phyloP scores from a whole-genome alignment of 345 rosid species.

The Linum usitatissimum region DNA sequence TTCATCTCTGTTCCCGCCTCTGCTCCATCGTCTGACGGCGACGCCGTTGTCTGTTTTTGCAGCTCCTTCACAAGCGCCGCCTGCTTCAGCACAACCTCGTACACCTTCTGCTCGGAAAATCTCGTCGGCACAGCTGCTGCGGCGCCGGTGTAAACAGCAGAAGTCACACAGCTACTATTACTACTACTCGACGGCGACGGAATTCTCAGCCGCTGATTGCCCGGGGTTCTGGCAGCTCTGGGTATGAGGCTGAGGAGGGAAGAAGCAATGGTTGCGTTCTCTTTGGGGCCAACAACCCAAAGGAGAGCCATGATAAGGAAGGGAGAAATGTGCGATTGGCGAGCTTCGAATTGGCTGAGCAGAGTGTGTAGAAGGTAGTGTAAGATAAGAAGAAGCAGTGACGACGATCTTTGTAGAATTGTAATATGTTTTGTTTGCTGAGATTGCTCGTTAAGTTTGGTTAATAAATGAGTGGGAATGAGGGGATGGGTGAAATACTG shows the following conservation, averaged over 20 bases:
- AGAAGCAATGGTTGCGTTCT: constrained; percentile 18
- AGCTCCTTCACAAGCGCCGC: constrained; percentile 39
- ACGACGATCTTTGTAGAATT: not conserved
- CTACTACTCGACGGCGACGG: constrained; percentile 6
- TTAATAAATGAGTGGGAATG: not conserved
- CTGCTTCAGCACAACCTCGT: constrained; percentile 43
- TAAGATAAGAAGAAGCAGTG: not conserved
- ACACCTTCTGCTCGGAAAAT: constrained; percentile 40
- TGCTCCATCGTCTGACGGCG: constrained; percentile 10
- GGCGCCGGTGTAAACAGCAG: constrained; percentile 24
- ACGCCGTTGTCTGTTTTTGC: constrained; percentile 7
- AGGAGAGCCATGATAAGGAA: constrained; percentile 18
- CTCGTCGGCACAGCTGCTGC: constrained; percentile 25
- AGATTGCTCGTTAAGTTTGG: not conserved
- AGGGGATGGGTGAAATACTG: not conserved
- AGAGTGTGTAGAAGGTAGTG: not conserved
- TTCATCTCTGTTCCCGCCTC: constrained; percentile 13
- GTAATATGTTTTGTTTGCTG: not conserved
- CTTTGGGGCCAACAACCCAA: constrained; percentile 35
- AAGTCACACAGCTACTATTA: constrained; percentile 2
- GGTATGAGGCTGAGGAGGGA: constrained; percentile 16
- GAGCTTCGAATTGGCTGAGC: too few species aligned
- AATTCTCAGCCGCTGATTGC: constrained; percentile 4
- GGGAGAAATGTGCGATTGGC: constrained; percentile 4
- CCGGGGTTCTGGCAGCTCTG: not conserved